Conservation (phyloP, 805 yeast species). For the Yarrowia divulgata region DNA sequence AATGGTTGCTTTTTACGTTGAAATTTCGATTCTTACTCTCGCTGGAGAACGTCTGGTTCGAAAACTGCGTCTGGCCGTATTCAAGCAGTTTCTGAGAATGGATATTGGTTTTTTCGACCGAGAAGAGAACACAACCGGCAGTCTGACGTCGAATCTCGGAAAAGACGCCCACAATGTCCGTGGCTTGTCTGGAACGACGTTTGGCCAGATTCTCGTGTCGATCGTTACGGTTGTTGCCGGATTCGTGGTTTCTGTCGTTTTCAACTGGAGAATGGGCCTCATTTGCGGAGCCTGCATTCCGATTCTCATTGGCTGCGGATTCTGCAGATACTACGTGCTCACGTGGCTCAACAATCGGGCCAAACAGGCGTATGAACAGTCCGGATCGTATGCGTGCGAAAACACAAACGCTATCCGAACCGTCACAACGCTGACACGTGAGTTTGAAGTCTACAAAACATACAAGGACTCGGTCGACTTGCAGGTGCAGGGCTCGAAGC, state of each 20-base stretch:
- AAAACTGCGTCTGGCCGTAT: constrained; percentile 48
- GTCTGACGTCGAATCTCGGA: constrained; percentile 52
- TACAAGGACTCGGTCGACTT: constrained; percentile 47
- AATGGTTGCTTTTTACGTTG: constrained; percentile 44
- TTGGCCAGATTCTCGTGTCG: constrained; percentile 52
- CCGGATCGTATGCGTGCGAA: constrained; percentile 54
- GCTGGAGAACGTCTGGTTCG: constrained; percentile 50
- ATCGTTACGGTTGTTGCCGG: constrained; percentile 53
- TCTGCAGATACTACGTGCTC: constrained; percentile 51
- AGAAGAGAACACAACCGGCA: constrained; percentile 52
- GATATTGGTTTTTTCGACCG: constrained; percentile 52
- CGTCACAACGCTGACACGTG: constrained; percentile 54
- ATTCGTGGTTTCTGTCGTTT: constrained; percentile 51
- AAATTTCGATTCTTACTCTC: constrained; percentile 44
- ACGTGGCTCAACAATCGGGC: constrained; percentile 50
- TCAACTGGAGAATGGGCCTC: constrained; percentile 54
- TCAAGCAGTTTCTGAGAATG: constrained; percentile 51
- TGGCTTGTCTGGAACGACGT: constrained; percentile 54
- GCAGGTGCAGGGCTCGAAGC: constrained; percentile 48
- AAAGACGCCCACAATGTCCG: constrained; percentile 53
- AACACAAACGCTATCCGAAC: constrained; percentile 53
- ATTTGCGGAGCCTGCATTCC: constrained; percentile 53
- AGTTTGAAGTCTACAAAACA: constrained; percentile 50
- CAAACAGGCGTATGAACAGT: constrained; percentile 51
- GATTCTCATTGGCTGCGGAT: constrained; percentile 53